Base-by-base conservation (phyloP, 331 rosid species). In the Quercus lobata region DNA sequence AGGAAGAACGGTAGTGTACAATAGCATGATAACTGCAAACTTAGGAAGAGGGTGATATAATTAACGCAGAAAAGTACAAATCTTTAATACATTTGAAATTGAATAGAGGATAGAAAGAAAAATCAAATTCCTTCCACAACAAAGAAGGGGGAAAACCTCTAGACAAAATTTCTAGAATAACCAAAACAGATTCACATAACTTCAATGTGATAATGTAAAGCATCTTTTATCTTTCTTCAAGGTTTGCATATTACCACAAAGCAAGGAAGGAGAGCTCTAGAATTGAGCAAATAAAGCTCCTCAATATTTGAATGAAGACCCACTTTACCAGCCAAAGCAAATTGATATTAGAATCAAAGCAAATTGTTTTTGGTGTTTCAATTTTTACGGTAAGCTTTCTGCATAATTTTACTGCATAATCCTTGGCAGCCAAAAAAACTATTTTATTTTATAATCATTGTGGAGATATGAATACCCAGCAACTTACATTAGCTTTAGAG, bases 211-310 rank as follows among this genome's bases (percentile, higher is more conserved):
- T 16, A 46, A 54, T 69, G 62, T n/a, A 68, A 76, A 78, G 29
- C 61, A 61, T 66, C 55, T 62, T 60, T 35, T 22, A 32, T 75
- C 63, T 54, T 55, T 80, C 77, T 76, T 92, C 94, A 95, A 57
- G 92, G 88, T 81, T 96, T 96, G 90, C 98, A 93, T 34, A 93
- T 93, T 54, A 96, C 99, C 77, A 96, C 91, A 88, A 96, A 96
- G 81, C 99, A 96, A 76, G 99, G 99, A 89, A 96, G 98, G 73
- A 96, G 95, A 81, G 99, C 98, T 93, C 88, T 88, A 56, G 93
- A 93, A 86, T 90, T 96, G 61, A 96, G 97, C 92, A 96, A 86
- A 87, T 91, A 96, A 81, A 96, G 99, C 85, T 96, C 99, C 73
- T 96, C 98, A 76, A 93, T 93, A 37, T 91, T 96, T 46, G 99